Conservation (phyloP, 2,329 filamentous ascomycete species). For the Talaromyces sp. region DNA sequence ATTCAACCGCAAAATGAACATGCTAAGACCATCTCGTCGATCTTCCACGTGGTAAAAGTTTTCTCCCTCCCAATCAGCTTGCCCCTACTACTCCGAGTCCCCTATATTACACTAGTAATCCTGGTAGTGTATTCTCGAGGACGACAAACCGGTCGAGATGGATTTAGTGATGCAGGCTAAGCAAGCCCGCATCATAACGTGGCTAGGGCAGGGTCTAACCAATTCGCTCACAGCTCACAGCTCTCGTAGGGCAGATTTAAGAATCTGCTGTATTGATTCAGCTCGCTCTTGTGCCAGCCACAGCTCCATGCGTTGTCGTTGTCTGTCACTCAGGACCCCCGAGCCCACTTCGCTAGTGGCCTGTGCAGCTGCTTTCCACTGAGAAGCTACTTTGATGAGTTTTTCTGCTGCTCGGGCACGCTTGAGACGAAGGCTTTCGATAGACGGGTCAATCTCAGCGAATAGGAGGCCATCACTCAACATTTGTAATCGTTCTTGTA, state of each 20-base stretch:
- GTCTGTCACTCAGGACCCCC: conserved; percentile 20
- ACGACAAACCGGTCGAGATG: not conserved
- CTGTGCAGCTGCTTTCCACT: conserved; percentile 17
- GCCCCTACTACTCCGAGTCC: conserved; percentile 12
- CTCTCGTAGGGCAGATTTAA: conserved; percentile 31
- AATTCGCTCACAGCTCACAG: not conserved
- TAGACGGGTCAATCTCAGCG: conserved; percentile 31
- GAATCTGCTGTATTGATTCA: conserved; percentile 31
- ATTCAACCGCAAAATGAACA: not conserved
- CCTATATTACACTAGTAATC: not conserved
- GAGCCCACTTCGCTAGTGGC: not conserved
- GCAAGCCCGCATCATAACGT: not conserved
- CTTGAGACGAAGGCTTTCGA: conserved; percentile 36
- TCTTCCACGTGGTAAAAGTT: conserved; percentile 19
- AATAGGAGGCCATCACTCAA: conserved; percentile 32
- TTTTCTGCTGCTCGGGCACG: conserved; percentile 36
- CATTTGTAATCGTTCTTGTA: conserved; percentile 27
- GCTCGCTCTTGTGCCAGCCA: conserved; percentile 43
- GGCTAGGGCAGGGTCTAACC: not conserved
- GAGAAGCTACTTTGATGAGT: conserved; percentile 30
- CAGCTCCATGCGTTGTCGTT: conserved; percentile 25
- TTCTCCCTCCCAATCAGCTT: not conserved
- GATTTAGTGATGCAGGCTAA: not conserved
- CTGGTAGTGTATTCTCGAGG: not conserved
- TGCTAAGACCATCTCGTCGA: conserved; percentile 14